Conservation (phyloP, 768 basidiomycete genomes). For the Hypholoma sublateritium region DNA sequence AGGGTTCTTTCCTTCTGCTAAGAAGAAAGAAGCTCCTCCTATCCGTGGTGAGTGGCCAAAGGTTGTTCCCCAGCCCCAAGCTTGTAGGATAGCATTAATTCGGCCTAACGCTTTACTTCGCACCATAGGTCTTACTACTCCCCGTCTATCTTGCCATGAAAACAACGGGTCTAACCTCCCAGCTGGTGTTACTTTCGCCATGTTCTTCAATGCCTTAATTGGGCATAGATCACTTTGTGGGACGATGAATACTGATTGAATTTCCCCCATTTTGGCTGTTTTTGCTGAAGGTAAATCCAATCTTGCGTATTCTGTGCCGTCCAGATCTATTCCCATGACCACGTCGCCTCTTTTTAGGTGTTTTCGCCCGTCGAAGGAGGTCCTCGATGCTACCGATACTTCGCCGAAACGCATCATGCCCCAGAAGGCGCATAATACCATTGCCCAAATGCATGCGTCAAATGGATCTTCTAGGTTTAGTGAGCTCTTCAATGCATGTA, state of each 20-base stretch:
- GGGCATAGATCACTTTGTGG: no score
- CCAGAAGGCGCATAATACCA: constrained; percentile 35
- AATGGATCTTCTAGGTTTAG: constrained; percentile 29
- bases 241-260: constrained; percentile 31
- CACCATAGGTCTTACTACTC: no score
- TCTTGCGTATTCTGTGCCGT: constrained; percentile 24
- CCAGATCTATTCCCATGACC: constrained; percentile 20
- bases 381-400: constrained; percentile 23
- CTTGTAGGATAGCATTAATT: no score
- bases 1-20: no score
- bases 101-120: no score
- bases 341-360: constrained; percentile 26
- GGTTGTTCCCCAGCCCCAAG: no score
- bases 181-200: no score
- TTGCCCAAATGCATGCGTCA: constrained; percentile 40
- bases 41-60: no score
- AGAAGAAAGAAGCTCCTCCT: no score
- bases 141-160: no score
- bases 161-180: no score
- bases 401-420: constrained; percentile 40
- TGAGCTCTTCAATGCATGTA: constrained; percentile 15
- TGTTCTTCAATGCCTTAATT: no score
- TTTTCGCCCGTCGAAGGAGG: constrained; percentile 17
- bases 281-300: constrained; percentile 35
- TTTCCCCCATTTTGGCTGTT: constrained; percentile 31